Conservation (phyloP, 345 rosid species). For the Lagerstroemia speciosa region DNA sequence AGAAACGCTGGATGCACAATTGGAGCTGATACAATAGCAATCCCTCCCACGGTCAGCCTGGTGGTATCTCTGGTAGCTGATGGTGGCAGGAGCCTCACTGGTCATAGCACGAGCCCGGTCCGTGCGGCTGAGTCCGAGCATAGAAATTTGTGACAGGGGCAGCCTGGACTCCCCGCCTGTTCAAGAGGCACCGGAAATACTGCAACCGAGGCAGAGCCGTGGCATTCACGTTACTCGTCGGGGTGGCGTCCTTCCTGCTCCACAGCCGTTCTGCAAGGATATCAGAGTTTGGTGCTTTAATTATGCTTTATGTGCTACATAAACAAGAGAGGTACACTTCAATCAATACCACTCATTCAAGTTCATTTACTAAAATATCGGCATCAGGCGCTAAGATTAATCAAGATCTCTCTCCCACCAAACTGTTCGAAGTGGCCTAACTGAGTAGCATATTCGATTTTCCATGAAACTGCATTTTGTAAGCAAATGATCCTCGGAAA, state of each 20-base stretch:
- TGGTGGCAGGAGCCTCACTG: conserved; percentile 25
- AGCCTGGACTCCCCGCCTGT: conserved; percentile 68
- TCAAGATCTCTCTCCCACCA: not conserved
- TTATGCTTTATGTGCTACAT: not conserved
- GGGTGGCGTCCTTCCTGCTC: conserved; percentile 58
- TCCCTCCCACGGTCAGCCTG: not conserved
- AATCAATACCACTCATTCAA: no score
- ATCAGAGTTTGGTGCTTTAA: not conserved
- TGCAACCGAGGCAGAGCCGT: conserved; percentile 64
- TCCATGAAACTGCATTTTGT: not conserved
- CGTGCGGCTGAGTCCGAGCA: conserved; percentile 55
- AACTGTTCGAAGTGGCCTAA: not conserved
- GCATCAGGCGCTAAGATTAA: no score
- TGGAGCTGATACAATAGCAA: not conserved
- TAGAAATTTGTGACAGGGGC: conserved; percentile 59
- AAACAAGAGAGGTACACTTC: no score
- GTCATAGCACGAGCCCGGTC: conserved; percentile 76
- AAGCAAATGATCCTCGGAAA: no score
- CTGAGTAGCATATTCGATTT: not conserved
- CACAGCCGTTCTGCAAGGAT: conserved; percentile 55
- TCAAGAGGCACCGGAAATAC: conserved; percentile 85
- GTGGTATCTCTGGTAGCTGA: not conserved
- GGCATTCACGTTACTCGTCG: conserved; percentile 32
- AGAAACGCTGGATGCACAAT: not conserved
- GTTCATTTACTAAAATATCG: no score